Evolutionary conservation across 23 red algal genomes (phyloP).

Genomic region (Gracilaria domingensis): DNA sequence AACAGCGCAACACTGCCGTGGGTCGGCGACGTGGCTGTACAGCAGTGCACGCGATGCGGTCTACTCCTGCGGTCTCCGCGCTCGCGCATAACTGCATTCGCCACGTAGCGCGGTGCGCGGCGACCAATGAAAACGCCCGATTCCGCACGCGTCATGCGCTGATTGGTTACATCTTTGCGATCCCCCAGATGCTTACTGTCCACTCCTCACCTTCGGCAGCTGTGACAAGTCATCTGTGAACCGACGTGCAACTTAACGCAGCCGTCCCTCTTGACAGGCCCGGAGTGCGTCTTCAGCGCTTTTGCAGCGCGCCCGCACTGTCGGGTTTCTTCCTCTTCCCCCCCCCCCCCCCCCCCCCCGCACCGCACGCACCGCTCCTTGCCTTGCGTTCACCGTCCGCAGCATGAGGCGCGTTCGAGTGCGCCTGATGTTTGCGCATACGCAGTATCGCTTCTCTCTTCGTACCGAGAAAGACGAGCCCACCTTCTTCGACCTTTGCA

Average conservation of each 20-base stretch:
- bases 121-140: not conserved
- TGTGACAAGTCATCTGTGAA: not conserved
- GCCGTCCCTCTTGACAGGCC: too few species aligned
- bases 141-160: not conserved
- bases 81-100: not conserved
- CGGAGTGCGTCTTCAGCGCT: too few species aligned
- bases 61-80: too few species aligned
- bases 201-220: not conserved
- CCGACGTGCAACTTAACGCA: too few species aligned
- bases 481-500: constrained; percentile 12
- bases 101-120: not conserved
- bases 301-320: too few species aligned
- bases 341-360: too few species aligned
- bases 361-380: too few species aligned
- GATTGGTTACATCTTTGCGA: not conserved
- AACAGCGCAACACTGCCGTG: not conserved
- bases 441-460: not conserved
- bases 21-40: not conserved
- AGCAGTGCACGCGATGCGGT: not conserved
- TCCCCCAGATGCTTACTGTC: not conserved
- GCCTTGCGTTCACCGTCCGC: not conserved
- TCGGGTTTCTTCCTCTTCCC: too few species aligned
- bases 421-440: not conserved
- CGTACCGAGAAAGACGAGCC: not conserved
- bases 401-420: not conserved